Base-by-base conservation (phyloP, 2,329 filamentous ascomycete genomes). In the Claviceps sp. region DNA sequence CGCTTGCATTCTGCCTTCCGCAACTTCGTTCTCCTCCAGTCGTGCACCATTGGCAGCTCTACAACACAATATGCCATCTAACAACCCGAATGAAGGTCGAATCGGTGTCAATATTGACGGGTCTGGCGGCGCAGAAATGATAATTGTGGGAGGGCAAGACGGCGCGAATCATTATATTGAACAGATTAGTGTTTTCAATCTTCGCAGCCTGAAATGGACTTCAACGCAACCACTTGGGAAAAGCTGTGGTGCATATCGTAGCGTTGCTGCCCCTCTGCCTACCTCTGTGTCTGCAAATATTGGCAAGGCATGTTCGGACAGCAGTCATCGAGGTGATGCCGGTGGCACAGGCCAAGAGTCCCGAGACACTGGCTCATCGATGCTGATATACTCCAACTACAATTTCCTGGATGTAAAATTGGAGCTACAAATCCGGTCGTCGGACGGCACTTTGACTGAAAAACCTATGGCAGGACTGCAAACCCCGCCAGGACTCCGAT, bases 381-480 rank as follows among this genome's bases (percentile, higher is more conserved):
- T 97, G 89, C 77, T 98, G 56, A 94, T 98, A 46, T 98, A 98
- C 67, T 97, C 91, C 24, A 98, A 98, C 65, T 98, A 98, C 69
- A 97, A 98, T 68, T 98, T 98, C 62, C 68, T 98, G 52, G 91
- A 98, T 61, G 93, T 98, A 58, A 97, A 95, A 65, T 73, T 98
- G 24, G 93, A 98, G 67, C 73, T 98, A 40, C 93, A 97, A 67
- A 81, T 98, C 47, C 81, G 93, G 50, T 75, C 86, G 8, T 80
- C 88, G 1, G 90, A 97, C 64, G 91, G 93, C 34, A 82, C 81
- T 0, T 71, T 98, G 50, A 79, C 82, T 1, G 93, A 98, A 66
- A 90, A 87, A 67, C 80, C 86, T 26, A 97, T 98, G 91, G 83
- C 84, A 18, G 86, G 87, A 18, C 78, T 81, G 5, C 88, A 89